Base-by-base conservation (phyloP, 78 protist species). In the Dictyostelium citrinum region DNA sequence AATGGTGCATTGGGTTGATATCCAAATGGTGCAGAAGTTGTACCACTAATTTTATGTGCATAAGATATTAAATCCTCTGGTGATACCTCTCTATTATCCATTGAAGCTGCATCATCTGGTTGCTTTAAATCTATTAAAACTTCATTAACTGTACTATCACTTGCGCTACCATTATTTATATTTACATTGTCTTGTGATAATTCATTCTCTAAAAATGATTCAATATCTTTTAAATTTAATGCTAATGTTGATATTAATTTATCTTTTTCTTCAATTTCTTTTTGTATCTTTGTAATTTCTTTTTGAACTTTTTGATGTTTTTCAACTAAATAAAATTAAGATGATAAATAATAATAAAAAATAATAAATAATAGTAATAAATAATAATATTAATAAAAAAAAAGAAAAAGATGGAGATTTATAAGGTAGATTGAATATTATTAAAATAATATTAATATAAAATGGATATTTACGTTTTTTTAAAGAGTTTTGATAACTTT, bases 21-120 rank as follows among this genome's bases (percentile, higher is more conserved):
- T 45, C 93, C 93, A 33, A 33, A 88, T 17, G 93, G 93, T 67
- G 93, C 93, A 0, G 55, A 67, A 2, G 93, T 88, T 0, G 93
- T 88, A 27, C 93, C 85, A 88, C 85, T 79, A 68, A 88, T 88
- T 55, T 88, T 88, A 24, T 88, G 93, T 67, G 93, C 93, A 88
- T 88, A 88, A 17, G 86, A 78, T 31, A 88, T 88, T 51, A 88
- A 67, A 4, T 88, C 93, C 20, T 88, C 82, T 43, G 93, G 93
- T 68, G 77, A 60, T 35, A 88, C 45, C 6, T 76, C 84, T 35
- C 51, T 71, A 43, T 35, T 41, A 41, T 35, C 22, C 8, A 33
- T 35, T 20, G 49, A 33, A 5, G 79, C 60, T 39, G 58, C 24
- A 1, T 22, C 49, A 16, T 27, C 29, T 14, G 41, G 41, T 20